phyloP scores from a whole-genome alignment of 2,329 filamentous ascomycete species.

The Calonectria naviculata region DNA sequence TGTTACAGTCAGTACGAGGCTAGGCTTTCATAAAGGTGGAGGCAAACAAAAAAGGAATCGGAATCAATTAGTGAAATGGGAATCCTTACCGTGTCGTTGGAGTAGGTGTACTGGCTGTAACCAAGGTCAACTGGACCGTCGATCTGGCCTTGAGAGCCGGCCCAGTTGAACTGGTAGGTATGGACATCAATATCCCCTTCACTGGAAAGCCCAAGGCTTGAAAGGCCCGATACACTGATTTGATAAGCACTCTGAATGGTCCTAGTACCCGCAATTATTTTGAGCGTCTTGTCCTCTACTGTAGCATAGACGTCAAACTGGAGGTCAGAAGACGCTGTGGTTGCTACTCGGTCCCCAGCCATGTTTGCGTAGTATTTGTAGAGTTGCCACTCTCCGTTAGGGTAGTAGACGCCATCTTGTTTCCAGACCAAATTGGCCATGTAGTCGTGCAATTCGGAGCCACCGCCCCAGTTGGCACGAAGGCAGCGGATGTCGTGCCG shows the following conservation, averaged over 20 bases:
- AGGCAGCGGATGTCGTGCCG: neutral
- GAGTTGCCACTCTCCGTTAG: neutral
- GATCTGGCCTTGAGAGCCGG: neutral
- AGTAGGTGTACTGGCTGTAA: too few relatives aligned
- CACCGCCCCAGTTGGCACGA: constrained; percentile 4
- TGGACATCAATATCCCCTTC: neutral
- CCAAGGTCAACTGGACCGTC: neutral
- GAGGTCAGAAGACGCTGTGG: neutral
- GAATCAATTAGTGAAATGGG: too few relatives aligned
- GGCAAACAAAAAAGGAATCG: too few relatives aligned
- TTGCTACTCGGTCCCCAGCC: neutral
- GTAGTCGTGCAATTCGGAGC: neutral
- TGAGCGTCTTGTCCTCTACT: neutral
- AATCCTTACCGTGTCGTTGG: too few relatives aligned
- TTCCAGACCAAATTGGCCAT: neutral
- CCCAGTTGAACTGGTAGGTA: neutral
- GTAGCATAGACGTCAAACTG: neutral
- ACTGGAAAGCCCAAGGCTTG: neutral
- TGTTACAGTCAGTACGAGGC: too few relatives aligned
- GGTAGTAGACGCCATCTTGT: neutral
- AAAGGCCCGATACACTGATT: neutral
- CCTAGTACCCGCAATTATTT: neutral
- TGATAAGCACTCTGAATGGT: neutral
- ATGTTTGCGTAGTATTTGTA: neutral
- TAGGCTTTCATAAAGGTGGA: too few relatives aligned